Percentiles rank a stretch among this genome's conserved stretches.
Conservation (phyloP, 2,329 filamentous ascomycete species). For the Diplodia seriata region DNA sequence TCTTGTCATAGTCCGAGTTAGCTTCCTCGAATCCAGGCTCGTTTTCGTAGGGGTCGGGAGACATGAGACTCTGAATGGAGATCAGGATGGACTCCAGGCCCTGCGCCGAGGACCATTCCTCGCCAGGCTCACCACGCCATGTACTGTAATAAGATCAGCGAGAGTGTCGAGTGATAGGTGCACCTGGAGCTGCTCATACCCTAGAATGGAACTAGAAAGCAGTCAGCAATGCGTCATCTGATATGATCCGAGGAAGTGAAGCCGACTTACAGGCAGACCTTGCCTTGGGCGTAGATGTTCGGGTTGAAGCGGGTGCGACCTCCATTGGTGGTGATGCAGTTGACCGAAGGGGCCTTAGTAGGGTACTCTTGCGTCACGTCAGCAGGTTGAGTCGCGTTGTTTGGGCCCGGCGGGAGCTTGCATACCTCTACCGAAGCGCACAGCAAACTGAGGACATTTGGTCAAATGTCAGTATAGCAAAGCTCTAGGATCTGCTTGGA, state of each 20-base stretch:
- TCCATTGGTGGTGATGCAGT: constrained; percentile 83
- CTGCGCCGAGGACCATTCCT: constrained; percentile 96
- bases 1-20: constrained; percentile 71
- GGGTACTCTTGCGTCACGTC: constrained; percentile 74
- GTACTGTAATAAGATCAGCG: constrained; percentile 65
- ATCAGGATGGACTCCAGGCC: constrained; percentile 92
- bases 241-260: neutral
- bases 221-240: constrained; percentile 31
- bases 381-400: neutral
- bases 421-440: constrained; percentile 77
- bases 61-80: constrained; percentile 97
- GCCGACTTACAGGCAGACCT: constrained; percentile 81
- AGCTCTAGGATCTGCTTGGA: neutral
- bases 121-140: constrained; percentile 87
- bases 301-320: constrained; percentile 92
- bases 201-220: constrained; percentile 75
- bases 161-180: constrained; percentile 32
- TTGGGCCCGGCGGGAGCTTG: constrained; percentile 11
- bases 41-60: constrained; percentile 90
- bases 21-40: constrained; percentile 90
- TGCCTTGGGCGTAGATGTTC: constrained; percentile 91
- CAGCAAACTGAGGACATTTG: constrained; percentile 64
- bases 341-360: constrained; percentile 65
- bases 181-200: constrained; percentile 60
- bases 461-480: constrained; percentile 3